Conservation (phyloP, 148 eudicot genomes). For the Vaccinium darrowii region DNA sequence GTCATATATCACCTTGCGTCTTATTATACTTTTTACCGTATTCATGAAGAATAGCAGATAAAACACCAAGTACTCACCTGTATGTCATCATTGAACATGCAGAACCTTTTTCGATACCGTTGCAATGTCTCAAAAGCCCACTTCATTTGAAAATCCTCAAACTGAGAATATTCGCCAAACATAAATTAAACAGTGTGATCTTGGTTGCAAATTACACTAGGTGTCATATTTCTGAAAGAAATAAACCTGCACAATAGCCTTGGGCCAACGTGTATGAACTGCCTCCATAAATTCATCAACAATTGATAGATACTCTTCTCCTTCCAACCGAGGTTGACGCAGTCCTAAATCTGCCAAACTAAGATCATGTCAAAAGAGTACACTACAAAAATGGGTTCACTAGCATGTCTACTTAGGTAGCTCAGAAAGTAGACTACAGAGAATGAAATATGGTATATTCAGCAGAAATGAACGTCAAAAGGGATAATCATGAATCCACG, state of each 20-base stretch:
- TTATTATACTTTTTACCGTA: background rate
- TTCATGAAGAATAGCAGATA: background rate
- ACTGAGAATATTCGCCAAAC: slow-evolving; percentile 43
- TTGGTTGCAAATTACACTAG: slow-evolving; percentile 11
- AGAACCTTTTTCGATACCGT: slow-evolving; percentile 75
- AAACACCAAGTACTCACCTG: slow-evolving; percentile 51
- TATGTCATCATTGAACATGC: slow-evolving; percentile 99
- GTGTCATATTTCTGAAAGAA: slow-evolving; percentile 20
- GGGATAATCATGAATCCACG: background rate
- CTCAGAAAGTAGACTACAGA: background rate
- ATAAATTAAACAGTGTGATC: slow-evolving; percentile 15
- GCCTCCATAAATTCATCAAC: slow-evolving; percentile 99
- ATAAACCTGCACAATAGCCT: slow-evolving; percentile 95
- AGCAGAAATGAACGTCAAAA: background rate
- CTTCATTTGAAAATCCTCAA: slow-evolving; percentile 99
- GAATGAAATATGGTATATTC: background rate
- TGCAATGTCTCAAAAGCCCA: slow-evolving; percentile 98
- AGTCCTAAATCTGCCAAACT: slow-evolving; percentile 82
- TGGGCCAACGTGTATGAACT: slow-evolving; percentile 95
- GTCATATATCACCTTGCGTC: background rate
- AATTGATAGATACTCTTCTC: slow-evolving; percentile 82
- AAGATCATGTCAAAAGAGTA: slow-evolving; percentile 23
- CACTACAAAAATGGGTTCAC: background rate
- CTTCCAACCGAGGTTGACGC: slow-evolving; percentile 86
- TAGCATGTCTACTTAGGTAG: background rate